These are phyloP conservation scores for Chrysoporthe deuterocubensis DNA, from an alignment of 2,329 filamentous ascomycete genomes.

Conservation along the genomic window DNA sequence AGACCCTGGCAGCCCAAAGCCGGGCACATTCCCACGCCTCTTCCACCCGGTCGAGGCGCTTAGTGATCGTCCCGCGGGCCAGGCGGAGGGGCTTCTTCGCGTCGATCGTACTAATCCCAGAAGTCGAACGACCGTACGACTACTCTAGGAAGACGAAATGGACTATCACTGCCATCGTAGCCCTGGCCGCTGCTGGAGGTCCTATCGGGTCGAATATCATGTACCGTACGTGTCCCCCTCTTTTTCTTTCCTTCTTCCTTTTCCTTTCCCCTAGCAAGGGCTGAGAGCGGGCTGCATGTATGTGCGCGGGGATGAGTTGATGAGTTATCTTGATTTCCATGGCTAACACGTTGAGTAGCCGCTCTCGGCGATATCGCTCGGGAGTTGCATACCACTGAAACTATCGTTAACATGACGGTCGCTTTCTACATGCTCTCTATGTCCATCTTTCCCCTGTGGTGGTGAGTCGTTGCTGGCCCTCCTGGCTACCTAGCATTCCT, in stretches of 20 bases:
- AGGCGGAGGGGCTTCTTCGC: constrained; percentile 73
- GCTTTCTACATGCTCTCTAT: constrained; percentile 83
- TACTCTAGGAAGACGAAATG: constrained; percentile 80
- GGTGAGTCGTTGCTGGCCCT: constrained; percentile 44
- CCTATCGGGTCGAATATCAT: constrained; percentile 86
- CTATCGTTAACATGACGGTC: constrained; percentile 75
- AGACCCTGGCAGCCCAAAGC: constrained; percentile 13
- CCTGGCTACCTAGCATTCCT: background rate
- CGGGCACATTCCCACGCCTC: constrained; percentile 41
- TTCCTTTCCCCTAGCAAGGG: background rate
- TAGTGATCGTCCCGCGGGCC: constrained; percentile 47
- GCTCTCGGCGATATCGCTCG: constrained; percentile 66
- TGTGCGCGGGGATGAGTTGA: constrained; percentile 14
- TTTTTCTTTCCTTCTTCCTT: background rate
- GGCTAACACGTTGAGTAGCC: constrained; percentile 50
- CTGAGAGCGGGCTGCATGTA: background rate
- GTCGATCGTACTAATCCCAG: constrained; percentile 72
- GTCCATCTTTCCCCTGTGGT: constrained; percentile 86
- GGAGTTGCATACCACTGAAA: constrained; percentile 65
- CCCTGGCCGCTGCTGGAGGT: constrained; percentile 74
- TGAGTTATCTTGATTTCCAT: background rate
- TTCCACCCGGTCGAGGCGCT: constrained; percentile 44
- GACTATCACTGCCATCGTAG: constrained; percentile 78
- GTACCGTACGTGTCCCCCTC: constrained; percentile 63
- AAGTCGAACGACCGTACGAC: constrained; percentile 75